A percentile compares a stretch with the other conserved stretches of the same genome.
phyloP scores from a whole-genome alignment of 2,329 filamentous ascomycete genomes.

The Trichoderma koningiopsis region DNA sequence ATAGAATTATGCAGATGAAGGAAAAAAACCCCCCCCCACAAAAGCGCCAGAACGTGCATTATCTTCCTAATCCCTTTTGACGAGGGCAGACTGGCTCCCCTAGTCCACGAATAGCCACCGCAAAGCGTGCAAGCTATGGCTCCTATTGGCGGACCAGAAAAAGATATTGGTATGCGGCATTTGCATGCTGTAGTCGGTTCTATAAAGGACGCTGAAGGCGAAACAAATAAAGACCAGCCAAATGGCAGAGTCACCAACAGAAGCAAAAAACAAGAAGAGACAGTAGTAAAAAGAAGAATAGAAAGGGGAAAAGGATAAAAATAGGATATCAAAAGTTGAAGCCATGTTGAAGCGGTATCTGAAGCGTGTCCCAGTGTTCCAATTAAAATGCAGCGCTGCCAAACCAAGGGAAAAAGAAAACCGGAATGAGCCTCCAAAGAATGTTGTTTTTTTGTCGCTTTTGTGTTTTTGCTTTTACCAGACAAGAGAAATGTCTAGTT shows the following conservation, averaged over 20 bases:
- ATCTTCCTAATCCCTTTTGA: background rate
- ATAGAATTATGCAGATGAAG: background rate
- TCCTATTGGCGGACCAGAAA: background rate
- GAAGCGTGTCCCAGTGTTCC: constrained; percentile 4
- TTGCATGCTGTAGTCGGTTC: constrained; percentile 20
- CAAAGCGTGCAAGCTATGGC: background rate
- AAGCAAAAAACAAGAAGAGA: background rate
- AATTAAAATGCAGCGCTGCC: constrained; percentile 7
- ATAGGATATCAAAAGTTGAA: constrained; percentile 8
- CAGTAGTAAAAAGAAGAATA: background rate
- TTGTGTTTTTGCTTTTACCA: background rate
- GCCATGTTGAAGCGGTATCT: constrained; percentile 12
- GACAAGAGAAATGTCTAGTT: background rate
- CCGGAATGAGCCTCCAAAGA: background rate
- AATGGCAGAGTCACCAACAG: background rate
- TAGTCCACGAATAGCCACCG: background rate
- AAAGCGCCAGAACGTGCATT: background rate
- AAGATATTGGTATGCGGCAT: constrained; percentile 9
- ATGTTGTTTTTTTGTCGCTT: background rate
- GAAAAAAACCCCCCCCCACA: background rate
- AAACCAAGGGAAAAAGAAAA: background rate
- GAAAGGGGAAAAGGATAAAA: background rate
- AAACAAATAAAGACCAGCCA: background rate
- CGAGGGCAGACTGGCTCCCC: background rate
- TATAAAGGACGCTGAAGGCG: constrained; percentile 8